Percentiles rank a stretch among this genome's conserved stretches.
These are phyloP conservation scores for Diaporthe humulicola DNA, from an alignment of 2,329 filamentous ascomycete species.

Conservation along the genomic window DNA sequence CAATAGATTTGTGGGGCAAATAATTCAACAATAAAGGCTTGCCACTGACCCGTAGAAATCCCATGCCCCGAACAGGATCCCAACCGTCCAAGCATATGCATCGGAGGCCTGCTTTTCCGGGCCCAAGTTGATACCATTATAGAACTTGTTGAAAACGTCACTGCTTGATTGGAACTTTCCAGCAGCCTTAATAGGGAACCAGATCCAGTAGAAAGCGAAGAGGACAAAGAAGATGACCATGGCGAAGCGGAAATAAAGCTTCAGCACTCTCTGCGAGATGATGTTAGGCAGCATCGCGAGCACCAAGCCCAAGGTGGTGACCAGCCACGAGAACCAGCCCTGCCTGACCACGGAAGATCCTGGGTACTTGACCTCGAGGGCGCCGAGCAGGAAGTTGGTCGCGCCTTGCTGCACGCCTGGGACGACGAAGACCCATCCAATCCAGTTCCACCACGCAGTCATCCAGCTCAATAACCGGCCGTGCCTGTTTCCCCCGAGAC, in stretches of 20 bases:
- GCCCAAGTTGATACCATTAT: constrained; percentile 55
- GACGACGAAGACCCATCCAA: constrained; percentile 52
- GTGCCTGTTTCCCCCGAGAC: constrained; percentile 51
- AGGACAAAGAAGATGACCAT: constrained; percentile 52
- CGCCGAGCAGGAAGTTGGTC: constrained; percentile 55
- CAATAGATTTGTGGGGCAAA: background rate
- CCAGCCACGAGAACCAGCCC: constrained; percentile 54
- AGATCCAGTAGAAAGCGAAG: constrained; percentile 53
- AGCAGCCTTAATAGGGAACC: constrained; percentile 53
- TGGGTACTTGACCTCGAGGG: constrained; percentile 54
- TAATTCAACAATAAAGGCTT: background rate
- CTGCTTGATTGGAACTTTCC: constrained; percentile 50
- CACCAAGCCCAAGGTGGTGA: constrained; percentile 52
- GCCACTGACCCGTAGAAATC: constrained; percentile 48
- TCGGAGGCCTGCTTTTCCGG: constrained; percentile 51
- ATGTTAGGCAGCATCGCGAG: constrained; percentile 54
- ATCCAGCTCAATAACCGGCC: constrained; percentile 55
- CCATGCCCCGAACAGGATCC: constrained; percentile 53
- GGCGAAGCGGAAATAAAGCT: constrained; percentile 54
- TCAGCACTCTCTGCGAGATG: constrained; percentile 49
- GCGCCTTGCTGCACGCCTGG: constrained; percentile 55
- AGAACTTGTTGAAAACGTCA: constrained; percentile 52
- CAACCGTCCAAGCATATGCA: constrained; percentile 53
- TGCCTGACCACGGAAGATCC: constrained; percentile 48
- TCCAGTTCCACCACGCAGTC: constrained; percentile 57